These are phyloP conservation scores for Pezicula radicicola DNA, from an alignment of 2,329 filamentous ascomycete genomes.

Conservation along the genomic window DNA sequence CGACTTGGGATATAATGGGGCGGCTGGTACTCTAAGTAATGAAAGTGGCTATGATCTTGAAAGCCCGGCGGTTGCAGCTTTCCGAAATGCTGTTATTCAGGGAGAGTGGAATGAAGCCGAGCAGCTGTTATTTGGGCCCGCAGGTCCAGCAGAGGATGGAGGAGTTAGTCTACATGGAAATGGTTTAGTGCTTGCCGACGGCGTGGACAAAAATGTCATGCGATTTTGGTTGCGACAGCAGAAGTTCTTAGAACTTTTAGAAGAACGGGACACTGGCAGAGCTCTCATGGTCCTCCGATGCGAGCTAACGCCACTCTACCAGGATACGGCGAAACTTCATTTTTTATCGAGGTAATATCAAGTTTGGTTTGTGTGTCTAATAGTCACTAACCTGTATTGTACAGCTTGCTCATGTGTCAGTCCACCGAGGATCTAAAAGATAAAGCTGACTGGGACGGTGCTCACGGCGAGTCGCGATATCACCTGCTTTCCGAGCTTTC, in stretches of 20 bases:
- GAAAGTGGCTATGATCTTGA: slow-evolving; percentile 90
- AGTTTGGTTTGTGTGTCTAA: background rate
- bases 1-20: slow-evolving; percentile 80
- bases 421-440: slow-evolving; percentile 71
- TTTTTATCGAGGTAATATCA: slow-evolving; percentile 67
- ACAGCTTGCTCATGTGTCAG: slow-evolving; percentile 85
- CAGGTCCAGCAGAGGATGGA: slow-evolving; percentile 34
- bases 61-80: slow-evolving; percentile 79
- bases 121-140: slow-evolving; percentile 62
- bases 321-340: slow-evolving; percentile 74
- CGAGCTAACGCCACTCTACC: slow-evolving; percentile 83
- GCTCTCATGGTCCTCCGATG: slow-evolving; percentile 82
- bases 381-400: slow-evolving; percentile 7
- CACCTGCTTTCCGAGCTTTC: slow-evolving; percentile 78
- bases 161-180: slow-evolving; percentile 41
- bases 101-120: slow-evolving; percentile 89
- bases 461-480: slow-evolving; percentile 70
- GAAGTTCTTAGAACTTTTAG: slow-evolving; percentile 89
- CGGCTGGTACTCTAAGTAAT: slow-evolving; percentile 70
- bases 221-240: slow-evolving; percentile 87
- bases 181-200: slow-evolving; percentile 72
- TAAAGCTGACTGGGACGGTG: slow-evolving; percentile 83
- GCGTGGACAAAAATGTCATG: slow-evolving; percentile 76
- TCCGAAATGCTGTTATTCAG: slow-evolving; percentile 73
- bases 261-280: slow-evolving; percentile 66